Evolutionary conservation across 164 flowering plant genomes (phyloP).

Genomic region (Nymphaea thermarum): DNA sequence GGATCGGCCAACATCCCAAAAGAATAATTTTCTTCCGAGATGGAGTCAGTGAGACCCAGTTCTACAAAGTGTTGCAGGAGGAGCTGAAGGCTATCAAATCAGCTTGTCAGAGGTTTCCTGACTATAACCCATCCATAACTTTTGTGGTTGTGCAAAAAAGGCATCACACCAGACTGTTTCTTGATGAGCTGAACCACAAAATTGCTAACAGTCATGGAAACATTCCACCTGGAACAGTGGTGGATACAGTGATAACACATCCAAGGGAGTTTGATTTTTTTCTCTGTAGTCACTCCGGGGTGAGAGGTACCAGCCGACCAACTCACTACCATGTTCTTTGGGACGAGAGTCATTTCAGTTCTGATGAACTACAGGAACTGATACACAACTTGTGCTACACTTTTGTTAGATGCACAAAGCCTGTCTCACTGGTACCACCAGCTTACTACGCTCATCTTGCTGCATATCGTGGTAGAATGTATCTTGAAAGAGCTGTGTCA

Average conservation of each 20-base stretch:
- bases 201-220: conserved; percentile 30
- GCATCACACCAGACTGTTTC: conserved; percentile 87
- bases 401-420: conserved; percentile 82
- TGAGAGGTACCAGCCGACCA: conserved; percentile 88
- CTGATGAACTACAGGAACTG: conserved; percentile 79
- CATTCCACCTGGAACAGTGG: conserved; percentile 87
- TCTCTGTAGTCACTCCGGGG: conserved; percentile 92
- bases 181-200: conserved; percentile 21
- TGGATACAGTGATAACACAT: conserved; percentile 76
- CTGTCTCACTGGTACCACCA: conserved; percentile 88
- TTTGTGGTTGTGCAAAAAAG: conserved; percentile 85
- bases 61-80: conserved; percentile 62
- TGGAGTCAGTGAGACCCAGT: conserved; percentile 93
- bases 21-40: conserved; percentile 84
- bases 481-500: conserved; percentile 43
- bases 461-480: conserved; percentile 85
- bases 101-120: conserved; percentile 46
- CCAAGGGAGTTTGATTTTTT: conserved; percentile 89
- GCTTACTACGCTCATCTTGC: conserved; percentile 94
- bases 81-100: conserved; percentile 57
- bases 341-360: conserved; percentile 79
- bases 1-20: conserved; percentile 40
- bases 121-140: conserved; percentile 63
- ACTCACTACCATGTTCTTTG: conserved; percentile 77
- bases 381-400: conserved; percentile 81